Conservation (phyloP, 441 rosid species). For the Brassica hybrid region DNA sequence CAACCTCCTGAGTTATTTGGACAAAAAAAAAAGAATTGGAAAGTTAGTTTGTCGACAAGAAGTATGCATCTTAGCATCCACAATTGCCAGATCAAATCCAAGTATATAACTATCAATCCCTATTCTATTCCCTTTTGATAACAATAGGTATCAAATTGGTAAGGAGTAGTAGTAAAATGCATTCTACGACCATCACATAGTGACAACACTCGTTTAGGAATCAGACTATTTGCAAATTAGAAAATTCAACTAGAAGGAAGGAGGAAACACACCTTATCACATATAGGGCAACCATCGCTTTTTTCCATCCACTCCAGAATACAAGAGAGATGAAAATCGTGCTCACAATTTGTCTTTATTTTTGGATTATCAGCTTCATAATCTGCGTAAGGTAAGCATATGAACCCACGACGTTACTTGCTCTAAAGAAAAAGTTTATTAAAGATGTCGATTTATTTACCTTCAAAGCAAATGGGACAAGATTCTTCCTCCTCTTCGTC, state of each 20-base stretch:
- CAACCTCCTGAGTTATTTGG: constrained; percentile 27
- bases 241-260: neutral
- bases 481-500: constrained; percentile 73
- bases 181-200: constrained; percentile 1
- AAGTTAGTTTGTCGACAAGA: constrained; percentile 4
- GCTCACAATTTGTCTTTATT: constrained; percentile 82
- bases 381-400: constrained; percentile 52
- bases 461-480: constrained; percentile 76
- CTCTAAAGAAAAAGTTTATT: neutral
- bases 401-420: neutral
- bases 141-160: neutral
- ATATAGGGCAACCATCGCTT: constrained; percentile 86
- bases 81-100: neutral
- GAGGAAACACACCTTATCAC: constrained; percentile 63
- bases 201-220: neutral
- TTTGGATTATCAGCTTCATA: constrained; percentile 87
- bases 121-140: neutral
- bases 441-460: constrained; percentile 27
- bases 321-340: constrained; percentile 90
- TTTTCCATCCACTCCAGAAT: constrained; percentile 95
- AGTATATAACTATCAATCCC: constrained; percentile 4
- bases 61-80: neutral
- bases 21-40: neutral
- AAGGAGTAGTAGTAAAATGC: neutral
- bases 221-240: neutral